Percentiles rank a stretch among this genome's conserved stretches.
These are phyloP conservation scores for Epichloe bromicola DNA, from an alignment of 2,329 filamentous ascomycete species.

Conservation along the genomic window DNA sequence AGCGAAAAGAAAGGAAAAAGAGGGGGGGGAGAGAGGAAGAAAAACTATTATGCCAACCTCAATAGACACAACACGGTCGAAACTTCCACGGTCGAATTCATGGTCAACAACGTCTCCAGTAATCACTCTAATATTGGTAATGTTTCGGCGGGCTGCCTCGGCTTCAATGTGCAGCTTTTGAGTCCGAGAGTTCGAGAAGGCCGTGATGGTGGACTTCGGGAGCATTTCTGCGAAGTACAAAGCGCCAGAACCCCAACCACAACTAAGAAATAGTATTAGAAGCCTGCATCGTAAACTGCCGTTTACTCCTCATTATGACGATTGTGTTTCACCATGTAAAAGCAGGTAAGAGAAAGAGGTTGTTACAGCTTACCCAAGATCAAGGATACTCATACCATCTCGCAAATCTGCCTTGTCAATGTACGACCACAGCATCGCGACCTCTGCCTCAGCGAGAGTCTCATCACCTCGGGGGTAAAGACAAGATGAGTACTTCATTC, in stretches of 20 bases:
- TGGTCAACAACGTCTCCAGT: constrained; percentile 56
- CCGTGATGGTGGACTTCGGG: constrained; percentile 48
- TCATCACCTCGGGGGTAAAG: constrained; percentile 50
- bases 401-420: constrained; percentile 44
- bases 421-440: constrained; percentile 52
- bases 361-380: constrained; percentile 38
- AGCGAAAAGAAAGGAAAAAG: no score
- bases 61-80: constrained; percentile 54
- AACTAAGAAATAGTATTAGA: constrained; percentile 26
- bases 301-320: background rate
- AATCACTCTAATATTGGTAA: constrained; percentile 49
- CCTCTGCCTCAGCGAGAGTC: constrained; percentile 52
- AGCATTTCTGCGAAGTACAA: constrained; percentile 54
- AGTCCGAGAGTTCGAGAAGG: constrained; percentile 56
- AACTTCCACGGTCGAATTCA: constrained; percentile 44
- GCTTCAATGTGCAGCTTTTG: constrained; percentile 55
- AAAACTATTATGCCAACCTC: constrained; percentile 24
- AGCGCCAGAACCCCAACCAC: constrained; percentile 54
- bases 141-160: constrained; percentile 39
- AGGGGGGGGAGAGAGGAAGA: background rate
- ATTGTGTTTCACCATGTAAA: background rate
- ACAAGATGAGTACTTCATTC: constrained; percentile 62
- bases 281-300: background rate
- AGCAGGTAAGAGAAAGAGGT: background rate
- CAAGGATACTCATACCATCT: constrained; percentile 49